Evolutionary conservation across 2,329 filamentous ascomycete species (phyloP).

Genomic region (Calonectria pseudoreteaudii): DNA sequence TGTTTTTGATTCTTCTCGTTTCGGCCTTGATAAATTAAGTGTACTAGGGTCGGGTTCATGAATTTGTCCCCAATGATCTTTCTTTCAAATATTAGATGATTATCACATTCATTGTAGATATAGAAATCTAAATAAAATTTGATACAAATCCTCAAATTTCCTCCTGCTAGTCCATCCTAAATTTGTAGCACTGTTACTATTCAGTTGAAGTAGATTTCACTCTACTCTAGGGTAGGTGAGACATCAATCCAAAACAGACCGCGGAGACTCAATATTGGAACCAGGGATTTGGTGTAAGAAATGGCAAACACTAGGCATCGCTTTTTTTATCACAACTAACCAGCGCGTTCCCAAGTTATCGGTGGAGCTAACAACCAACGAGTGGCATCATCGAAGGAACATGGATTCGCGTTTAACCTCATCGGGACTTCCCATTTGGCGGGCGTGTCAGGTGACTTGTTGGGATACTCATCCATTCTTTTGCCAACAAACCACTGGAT

Average conservation of each 20-base stretch:
- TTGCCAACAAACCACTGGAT: not conserved
- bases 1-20: slow-evolving; percentile 1
- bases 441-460: not conserved
- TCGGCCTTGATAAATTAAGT: not conserved
- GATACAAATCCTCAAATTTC: not conserved
- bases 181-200: too few relatives aligned
- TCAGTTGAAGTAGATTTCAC: not conserved
- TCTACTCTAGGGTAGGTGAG: not conserved
- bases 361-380: not conserved
- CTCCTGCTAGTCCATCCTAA: not conserved
- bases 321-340: not conserved
- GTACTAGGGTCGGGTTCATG: too few relatives aligned
- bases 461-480: not conserved
- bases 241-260: not conserved
- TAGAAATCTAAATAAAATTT: not conserved
- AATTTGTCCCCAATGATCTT: not conserved
- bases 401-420: not conserved
- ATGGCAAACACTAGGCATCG: not conserved
- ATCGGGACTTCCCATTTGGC: not conserved
- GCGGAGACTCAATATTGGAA: not conserved
- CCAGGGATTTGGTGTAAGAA: not conserved
- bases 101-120: slow-evolving; percentile 6
- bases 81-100: not conserved
- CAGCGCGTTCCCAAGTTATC: not conserved
- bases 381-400: not conserved